Conservation (phyloP, 2,329 filamentous ascomycete species). For the Hyphodiscus sp. region DNA sequence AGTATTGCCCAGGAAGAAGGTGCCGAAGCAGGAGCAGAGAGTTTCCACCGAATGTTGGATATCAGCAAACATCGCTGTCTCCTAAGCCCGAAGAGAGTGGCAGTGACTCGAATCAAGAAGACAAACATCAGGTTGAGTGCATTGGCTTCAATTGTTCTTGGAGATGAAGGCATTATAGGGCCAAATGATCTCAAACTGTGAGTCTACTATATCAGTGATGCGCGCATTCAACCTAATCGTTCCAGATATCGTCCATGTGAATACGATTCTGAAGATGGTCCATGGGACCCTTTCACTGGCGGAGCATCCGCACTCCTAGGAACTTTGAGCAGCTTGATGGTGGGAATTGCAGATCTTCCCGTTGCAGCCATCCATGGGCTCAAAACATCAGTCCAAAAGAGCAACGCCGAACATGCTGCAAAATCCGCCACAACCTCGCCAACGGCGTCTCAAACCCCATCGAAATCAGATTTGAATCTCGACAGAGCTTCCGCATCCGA, state of each 20-base stretch:
- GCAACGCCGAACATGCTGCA: background rate
- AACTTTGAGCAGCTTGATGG: background rate
- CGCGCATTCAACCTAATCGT: background rate
- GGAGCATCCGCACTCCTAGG: background rate
- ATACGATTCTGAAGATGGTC: background rate
- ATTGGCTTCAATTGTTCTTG: constrained; percentile 55
- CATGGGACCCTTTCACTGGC: background rate
- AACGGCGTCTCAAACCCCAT: background rate
- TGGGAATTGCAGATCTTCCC: background rate
- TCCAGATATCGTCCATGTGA: background rate
- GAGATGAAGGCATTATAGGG: background rate
- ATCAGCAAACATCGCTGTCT: constrained; percentile 59
- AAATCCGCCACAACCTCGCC: background rate
- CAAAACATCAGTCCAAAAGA: background rate
- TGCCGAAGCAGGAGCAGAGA: constrained; percentile 40
- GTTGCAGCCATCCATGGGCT: background rate
- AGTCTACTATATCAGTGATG: background rate
- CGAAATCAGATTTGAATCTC: background rate
- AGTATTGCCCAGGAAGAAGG: constrained; percentile 61
- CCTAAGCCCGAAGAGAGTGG: constrained; percentile 56
- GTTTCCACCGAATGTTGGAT: constrained; percentile 62
- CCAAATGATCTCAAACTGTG: background rate
- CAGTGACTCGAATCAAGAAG: constrained; percentile 62
- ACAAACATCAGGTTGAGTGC: constrained; percentile 61
- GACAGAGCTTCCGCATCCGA: background rate